phyloP scores from a whole-genome alignment of 31 red algal species.

The Asparagopsis taxiformis region DNA sequence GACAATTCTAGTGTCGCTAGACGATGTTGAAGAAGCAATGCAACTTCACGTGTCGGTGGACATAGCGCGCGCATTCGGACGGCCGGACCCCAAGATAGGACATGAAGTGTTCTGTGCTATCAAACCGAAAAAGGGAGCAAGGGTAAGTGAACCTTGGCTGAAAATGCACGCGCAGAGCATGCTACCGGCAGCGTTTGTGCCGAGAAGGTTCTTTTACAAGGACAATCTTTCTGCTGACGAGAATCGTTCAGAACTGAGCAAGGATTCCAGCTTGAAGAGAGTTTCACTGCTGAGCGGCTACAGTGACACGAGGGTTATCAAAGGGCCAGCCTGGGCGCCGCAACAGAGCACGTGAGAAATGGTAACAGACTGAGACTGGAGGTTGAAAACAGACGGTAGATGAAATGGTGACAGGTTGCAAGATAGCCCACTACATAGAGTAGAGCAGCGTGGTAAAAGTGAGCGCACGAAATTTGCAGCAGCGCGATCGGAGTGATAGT shows the following conservation, averaged over 20 bases:
- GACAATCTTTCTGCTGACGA: constrained; percentile 35
- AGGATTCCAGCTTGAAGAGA: constrained; percentile 41
- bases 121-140: constrained; percentile 51
- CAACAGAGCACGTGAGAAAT: too few species aligned
- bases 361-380: too few species aligned
- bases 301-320: constrained; percentile 5
- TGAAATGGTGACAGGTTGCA: too few species aligned
- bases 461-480: too few species aligned
- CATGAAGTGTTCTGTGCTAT: constrained; percentile 64
- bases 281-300: constrained; percentile 23
- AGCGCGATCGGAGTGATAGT: too few species aligned
- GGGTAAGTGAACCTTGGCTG: constrained; percentile 77
- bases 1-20: constrained; percentile 55
- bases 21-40: constrained; percentile 71
- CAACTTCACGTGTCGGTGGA: constrained; percentile 52
- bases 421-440: too few species aligned
- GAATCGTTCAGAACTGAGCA: constrained; percentile 32
- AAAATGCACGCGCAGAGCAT: constrained; percentile 71
- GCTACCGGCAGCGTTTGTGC: constrained; percentile 68
- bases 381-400: too few species aligned
- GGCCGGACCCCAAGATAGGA: constrained; percentile 45
- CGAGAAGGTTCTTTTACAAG: constrained; percentile 71
- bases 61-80: constrained; percentile 60
- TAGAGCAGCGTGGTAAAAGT: too few species aligned
- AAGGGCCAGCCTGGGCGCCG: constrained; percentile 25